These are phyloP conservation scores for Aspergillus awamori DNA, from an alignment of 2,329 filamentous ascomycete species.

Conservation along the genomic window DNA sequence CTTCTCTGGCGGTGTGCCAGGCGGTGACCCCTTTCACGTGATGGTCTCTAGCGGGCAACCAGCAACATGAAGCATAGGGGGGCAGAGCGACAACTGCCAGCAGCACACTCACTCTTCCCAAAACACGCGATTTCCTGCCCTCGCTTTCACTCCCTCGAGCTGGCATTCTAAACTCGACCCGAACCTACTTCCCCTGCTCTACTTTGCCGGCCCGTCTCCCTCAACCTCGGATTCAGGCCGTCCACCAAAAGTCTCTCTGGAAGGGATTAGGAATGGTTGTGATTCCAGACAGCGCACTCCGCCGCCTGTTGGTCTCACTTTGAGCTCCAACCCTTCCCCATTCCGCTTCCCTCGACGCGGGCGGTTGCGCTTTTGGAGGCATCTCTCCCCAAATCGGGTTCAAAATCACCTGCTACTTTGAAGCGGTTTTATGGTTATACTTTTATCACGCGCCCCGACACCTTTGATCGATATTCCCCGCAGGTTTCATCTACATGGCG, in stretches of 20 bases:
- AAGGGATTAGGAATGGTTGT: constrained; percentile 34
- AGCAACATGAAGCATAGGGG: constrained; percentile 30
- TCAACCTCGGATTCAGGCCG: constrained; percentile 5
- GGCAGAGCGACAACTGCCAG: constrained; percentile 35
- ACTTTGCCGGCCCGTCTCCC: constrained; percentile 2
- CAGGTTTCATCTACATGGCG: constrained; percentile 30
- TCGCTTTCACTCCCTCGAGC: constrained; percentile 8
- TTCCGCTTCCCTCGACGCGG: constrained; percentile 22
- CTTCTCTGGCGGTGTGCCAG: constrained; percentile 19
- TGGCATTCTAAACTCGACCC: constrained; percentile 7
- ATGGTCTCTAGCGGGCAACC: constrained; percentile 24
- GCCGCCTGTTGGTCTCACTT: constrained; percentile 40
- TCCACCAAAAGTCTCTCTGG: constrained; percentile 10
- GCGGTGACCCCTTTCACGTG: constrained; percentile 26
- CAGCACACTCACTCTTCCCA: constrained; percentile 29
- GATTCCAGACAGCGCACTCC: constrained; percentile 36
- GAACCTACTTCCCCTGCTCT: not conserved
- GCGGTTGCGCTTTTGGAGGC: constrained; percentile 13
- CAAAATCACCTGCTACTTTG: not conserved
- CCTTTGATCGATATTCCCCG: constrained; percentile 25
- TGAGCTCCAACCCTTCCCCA: constrained; percentile 30
- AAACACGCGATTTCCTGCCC: constrained; percentile 26
- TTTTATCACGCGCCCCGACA: constrained; percentile 19
- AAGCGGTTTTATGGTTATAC: constrained; percentile 10
- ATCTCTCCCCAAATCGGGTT: not conserved